phyloP scores from a whole-genome alignment of 306 rosid species.

The Casuarina equisetifolia region DNA sequence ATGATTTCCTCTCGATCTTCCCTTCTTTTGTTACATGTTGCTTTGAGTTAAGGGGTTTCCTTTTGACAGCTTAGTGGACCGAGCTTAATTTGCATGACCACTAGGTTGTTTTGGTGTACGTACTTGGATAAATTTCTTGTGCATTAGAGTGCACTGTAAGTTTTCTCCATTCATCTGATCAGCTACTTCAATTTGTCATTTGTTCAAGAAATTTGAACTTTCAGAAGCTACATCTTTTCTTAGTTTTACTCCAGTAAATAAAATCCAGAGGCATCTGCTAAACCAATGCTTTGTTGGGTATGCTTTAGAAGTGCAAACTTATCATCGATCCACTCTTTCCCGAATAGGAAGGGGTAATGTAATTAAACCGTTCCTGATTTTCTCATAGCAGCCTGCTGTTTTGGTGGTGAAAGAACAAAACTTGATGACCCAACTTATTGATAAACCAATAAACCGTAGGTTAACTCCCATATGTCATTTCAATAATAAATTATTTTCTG shows the following conservation, averaged over 20 bases:
- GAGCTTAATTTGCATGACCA: neutral
- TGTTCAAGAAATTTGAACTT: neutral
- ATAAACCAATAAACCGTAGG: neutral
- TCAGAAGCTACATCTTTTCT: neutral
- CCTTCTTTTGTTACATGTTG: neutral
- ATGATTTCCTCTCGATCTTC: slow-evolving; percentile 18
- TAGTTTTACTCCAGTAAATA: no score
- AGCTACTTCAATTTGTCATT: neutral
- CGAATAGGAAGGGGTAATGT: no score
- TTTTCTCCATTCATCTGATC: neutral
- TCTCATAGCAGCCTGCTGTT: neutral
- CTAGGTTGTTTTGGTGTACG: neutral
- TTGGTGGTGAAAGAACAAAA: neutral
- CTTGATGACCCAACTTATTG: neutral
- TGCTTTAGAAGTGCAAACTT: neutral
- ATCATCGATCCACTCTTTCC: no score
- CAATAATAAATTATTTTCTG: no score
- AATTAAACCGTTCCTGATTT: no score
- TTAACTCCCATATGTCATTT: no score
- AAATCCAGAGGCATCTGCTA: no score
- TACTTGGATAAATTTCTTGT: neutral
- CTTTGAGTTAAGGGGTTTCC: slow-evolving; percentile 1
- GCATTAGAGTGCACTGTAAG: neutral
- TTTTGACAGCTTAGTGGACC: neutral
- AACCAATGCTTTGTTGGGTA: neutral